These are phyloP conservation scores for Copromyces sp. DNA, from an alignment of 495 filamentous ascomycete species.

Conservation along the genomic window DNA sequence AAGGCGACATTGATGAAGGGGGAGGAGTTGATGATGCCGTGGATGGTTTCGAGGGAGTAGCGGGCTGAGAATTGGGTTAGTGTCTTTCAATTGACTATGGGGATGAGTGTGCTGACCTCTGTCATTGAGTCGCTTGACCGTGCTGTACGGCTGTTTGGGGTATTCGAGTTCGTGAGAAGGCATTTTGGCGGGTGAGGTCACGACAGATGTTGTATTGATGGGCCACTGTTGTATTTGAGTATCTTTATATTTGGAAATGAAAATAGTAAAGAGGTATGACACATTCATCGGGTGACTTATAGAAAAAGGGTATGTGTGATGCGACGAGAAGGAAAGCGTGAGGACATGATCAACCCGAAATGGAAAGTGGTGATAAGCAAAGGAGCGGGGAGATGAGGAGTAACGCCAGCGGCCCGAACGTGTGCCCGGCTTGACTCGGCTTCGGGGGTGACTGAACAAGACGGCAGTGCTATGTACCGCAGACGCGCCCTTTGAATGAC, in stretches of 20 bases:
- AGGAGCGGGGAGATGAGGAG: background rate
- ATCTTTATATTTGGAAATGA: too few relatives aligned
- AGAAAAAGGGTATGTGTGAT: too few relatives aligned
- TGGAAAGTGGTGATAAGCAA: background rate
- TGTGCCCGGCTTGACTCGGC: background rate
- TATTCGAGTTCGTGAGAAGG: slow-evolving; percentile 48
- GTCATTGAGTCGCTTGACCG: slow-evolving; percentile 58
- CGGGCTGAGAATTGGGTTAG: too few relatives aligned
- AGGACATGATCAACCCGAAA: background rate
- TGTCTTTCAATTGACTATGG: background rate
- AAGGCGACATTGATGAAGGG: slow-evolving; percentile 82
- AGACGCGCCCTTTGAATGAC: background rate
- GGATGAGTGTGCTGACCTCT: slow-evolving; percentile 42
- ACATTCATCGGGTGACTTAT: background rate
- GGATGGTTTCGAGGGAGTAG: slow-evolving; percentile 69
- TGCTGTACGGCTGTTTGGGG: slow-evolving; percentile 56
- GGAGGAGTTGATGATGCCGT: slow-evolving; percentile 66
- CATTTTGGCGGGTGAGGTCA: slow-evolving; percentile 25
- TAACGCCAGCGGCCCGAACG: background rate
- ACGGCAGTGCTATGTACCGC: background rate
- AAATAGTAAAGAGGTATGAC: background rate
- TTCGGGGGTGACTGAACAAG: background rate
- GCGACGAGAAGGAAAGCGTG: background rate
- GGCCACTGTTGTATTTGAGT: too few relatives aligned
- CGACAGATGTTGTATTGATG: background rate